A percentile compares a stretch with the other conserved stretches of the same genome.
These are phyloP conservation scores for Calonectria naviculata DNA, from an alignment of 2,329 filamentous ascomycete species.

Conservation along the genomic window DNA sequence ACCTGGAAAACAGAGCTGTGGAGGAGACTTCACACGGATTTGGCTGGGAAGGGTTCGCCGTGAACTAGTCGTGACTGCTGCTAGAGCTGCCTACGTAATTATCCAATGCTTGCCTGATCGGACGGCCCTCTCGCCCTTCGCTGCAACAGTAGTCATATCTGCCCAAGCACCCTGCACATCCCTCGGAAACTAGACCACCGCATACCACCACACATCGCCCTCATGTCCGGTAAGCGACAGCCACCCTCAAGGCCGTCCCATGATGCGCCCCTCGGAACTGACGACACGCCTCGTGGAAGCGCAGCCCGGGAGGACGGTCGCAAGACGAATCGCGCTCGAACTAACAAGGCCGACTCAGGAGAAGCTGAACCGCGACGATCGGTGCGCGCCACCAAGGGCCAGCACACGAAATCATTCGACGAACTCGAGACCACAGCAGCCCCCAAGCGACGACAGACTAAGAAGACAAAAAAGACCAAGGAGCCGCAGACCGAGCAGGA, in stretches of 20 bases:
- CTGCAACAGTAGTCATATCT: slow-evolving; percentile 43
- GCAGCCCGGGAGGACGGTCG: slow-evolving; percentile 18
- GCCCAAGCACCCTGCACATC: slow-evolving; percentile 22
- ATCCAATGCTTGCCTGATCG: slow-evolving; percentile 43
- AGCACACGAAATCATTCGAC: slow-evolving; percentile 90
- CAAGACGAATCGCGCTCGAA: slow-evolving; percentile 25
- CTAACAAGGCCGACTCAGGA: slow-evolving; percentile 44
- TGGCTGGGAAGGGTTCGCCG: slow-evolving; percentile 37
- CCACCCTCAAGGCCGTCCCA: slow-evolving; percentile 31
- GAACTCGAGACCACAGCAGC: slow-evolving; percentile 70
- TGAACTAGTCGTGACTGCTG: slow-evolving; percentile 49
- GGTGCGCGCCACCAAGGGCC: slow-evolving; percentile 95
- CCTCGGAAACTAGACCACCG: slow-evolving; percentile 18
- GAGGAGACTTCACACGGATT: slow-evolving; percentile 38
- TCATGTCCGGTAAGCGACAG: slow-evolving; percentile 51
- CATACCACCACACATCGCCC: slow-evolving; percentile 24
- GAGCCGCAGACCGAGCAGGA: slow-evolving; percentile 72
- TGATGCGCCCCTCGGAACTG: slow-evolving; percentile 21
- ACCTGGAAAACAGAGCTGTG: slow-evolving; percentile 33
- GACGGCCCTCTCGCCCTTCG: slow-evolving; percentile 36
- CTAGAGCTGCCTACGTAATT: slow-evolving; percentile 48
- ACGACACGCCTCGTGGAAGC: slow-evolving; percentile 9
- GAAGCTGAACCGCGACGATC: slow-evolving; percentile 88
- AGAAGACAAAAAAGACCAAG: slow-evolving; percentile 70
- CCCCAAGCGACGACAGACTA: slow-evolving; percentile 64